These are phyloP conservation scores for Pseudogymnoascus sp. DNA, from an alignment of 2,329 filamentous ascomycete genomes.

Conservation along the genomic window DNA sequence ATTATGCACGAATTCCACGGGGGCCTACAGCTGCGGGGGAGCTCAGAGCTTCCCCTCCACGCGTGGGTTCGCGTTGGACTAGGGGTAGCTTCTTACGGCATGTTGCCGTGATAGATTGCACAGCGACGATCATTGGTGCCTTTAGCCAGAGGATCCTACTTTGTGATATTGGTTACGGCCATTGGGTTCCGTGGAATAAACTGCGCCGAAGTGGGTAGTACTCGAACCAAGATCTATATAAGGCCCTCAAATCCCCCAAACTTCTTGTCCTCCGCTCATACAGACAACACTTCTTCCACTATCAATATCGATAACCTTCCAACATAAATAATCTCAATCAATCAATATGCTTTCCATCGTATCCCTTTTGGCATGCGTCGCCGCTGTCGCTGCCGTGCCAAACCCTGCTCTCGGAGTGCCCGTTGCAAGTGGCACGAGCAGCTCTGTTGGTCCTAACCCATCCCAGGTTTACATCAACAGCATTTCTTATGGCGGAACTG, in stretches of 20 bases:
- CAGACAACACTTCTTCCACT: neutral
- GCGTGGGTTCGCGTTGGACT: neutral
- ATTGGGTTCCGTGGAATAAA: neutral
- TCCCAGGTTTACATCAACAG: slow-evolving; percentile 34
- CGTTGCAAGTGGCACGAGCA: slow-evolving; percentile 14
- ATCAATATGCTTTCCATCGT: slow-evolving; percentile 19
- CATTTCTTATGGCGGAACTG: slow-evolving; percentile 40
- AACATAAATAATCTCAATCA: neutral
- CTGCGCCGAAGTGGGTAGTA: neutral
- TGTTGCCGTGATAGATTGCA: neutral
- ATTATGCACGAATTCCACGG: neutral
- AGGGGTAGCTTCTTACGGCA: neutral
- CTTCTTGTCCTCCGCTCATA: neutral
- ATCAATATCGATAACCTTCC: neutral
- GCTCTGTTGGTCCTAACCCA: slow-evolving; percentile 25
- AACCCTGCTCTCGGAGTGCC: slow-evolving; percentile 19
- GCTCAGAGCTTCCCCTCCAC: neutral
- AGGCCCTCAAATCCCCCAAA: neutral
- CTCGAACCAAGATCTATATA: neutral
- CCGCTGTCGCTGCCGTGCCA: slow-evolving; percentile 20
- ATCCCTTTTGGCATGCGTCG: slow-evolving; percentile 18
- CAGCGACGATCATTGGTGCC: neutral
- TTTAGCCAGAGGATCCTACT: neutral
- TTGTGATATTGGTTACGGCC: neutral
- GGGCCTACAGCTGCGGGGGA: neutral